Evolutionary conservation across 192 early-diverging fungal species (phyloP).

Genomic region (Pilaira anomala): DNA sequence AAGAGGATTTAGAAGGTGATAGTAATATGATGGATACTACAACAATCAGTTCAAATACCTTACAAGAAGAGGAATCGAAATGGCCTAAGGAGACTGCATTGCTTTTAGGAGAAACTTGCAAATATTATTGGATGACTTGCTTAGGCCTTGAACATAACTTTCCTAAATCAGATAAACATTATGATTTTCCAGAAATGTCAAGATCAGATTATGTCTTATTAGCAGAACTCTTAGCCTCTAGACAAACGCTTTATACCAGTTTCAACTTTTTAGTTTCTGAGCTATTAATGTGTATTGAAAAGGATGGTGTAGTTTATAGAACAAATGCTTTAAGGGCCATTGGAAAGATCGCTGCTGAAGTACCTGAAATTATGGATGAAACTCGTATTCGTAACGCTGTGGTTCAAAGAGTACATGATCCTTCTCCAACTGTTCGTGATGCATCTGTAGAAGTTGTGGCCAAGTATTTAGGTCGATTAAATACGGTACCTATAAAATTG

Average conservation of each 20-base stretch:
- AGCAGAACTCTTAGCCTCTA: constrained; percentile 42
- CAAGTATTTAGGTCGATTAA: constrained; percentile 68
- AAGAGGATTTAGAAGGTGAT: background rate
- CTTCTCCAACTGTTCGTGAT: constrained; percentile 83
- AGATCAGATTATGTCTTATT: constrained; percentile 30
- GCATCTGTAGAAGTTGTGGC: constrained; percentile 87
- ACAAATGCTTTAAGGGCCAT: constrained; percentile 77
- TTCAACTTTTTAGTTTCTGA: constrained; percentile 69
- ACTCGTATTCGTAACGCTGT: constrained; percentile 67
- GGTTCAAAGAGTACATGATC: constrained; percentile 73
- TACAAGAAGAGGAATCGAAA: background rate
- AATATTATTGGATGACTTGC: constrained; percentile 33
- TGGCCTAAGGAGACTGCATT: constrained; percentile 16
- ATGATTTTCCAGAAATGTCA: constrained; percentile 23
- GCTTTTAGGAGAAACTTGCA: constrained; percentile 14
- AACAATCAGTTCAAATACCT: background rate
- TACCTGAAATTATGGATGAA: constrained; percentile 62
- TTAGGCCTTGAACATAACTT: constrained; percentile 11
- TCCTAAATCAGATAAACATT: constrained; percentile 7
- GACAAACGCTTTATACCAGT: constrained; percentile 60
- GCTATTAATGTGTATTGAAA: constrained; percentile 61
- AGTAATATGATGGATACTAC: background rate
- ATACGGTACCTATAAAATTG: constrained; percentile 66
- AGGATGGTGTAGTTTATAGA: constrained; percentile 65
- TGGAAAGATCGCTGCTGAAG: constrained; percentile 67